Evolutionary conservation across 1,284 basidiomycete species (phyloP), one percentile per base, ranked within the genome.

Genomic region (Puccinia horiana): DNA sequence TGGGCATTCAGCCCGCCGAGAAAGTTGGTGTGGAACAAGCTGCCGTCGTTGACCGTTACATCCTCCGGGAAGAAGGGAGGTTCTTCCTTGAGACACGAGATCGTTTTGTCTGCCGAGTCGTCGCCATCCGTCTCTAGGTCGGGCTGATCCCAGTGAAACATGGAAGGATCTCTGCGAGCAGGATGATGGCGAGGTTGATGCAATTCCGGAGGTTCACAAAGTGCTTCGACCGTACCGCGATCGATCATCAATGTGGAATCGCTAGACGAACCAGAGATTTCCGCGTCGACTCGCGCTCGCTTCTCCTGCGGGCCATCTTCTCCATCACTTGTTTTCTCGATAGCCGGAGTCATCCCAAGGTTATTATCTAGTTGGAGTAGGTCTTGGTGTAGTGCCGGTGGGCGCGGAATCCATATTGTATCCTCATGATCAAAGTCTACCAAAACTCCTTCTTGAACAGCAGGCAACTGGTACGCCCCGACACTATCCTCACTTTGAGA

Each of bases 401-500:
- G 76, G 26, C 65, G 63, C 5, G 76, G 76, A 67, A 79, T 70
- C 76, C 76, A 79, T 52, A 79, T 79, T 3, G 76, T 79, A 37
- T 79, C 76, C 52, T 79, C 76, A 54, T 79, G 76, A 70, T 79
- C 76, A 70, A 79, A 79, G 40, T 79, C 76, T 16, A 79, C 76
- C 63, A 79, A 79, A 49, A 79, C 14, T 5, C 65, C 65, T 79
- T 79, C 76, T 70, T 29, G 65, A 54, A 42, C 47, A 9, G 23
- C 32, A 44, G 29, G 47, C 18, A 42, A 44, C 32, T 70, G 63
- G 23, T 1, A 54, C 16, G 26, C 47, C n/a, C 44, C 61, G 29
- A 40, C 47, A 16, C 47, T 63, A 65, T 54, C 76, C 9, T 67
- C 37, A 3, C 29, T 20, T n/a, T 9, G 12, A 56, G 35, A 29